These are phyloP conservation scores for Rhizoctonia solani DNA, from an alignment of 1,284 basidiomycete species.

Conservation along the genomic window DNA sequence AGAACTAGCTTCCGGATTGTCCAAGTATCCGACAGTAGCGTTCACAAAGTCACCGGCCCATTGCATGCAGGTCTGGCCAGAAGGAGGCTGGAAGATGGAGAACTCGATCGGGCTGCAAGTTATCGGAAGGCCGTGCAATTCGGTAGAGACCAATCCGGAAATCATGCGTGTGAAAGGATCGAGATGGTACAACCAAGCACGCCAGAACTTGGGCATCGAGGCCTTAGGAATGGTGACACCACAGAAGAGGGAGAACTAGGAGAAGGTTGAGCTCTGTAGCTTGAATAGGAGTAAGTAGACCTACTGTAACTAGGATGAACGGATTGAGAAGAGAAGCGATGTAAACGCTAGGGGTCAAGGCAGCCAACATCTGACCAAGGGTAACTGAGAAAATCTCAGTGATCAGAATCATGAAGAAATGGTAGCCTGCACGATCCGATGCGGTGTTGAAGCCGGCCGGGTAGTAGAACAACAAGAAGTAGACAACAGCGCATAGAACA, in stretches of 20 bases:
- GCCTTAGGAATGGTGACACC: slow-evolving; percentile 67
- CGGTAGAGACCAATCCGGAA: slow-evolving; percentile 75
- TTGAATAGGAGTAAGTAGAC: background rate
- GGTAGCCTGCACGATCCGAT: slow-evolving; percentile 69
- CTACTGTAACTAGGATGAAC: slow-evolving; percentile 34
- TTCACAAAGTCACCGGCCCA: slow-evolving; percentile 73
- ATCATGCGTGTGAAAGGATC: slow-evolving; percentile 66
- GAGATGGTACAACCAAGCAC: slow-evolving; percentile 69
- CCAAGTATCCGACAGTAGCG: slow-evolving; percentile 74
- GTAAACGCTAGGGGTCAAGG: slow-evolving; percentile 73
- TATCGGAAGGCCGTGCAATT: slow-evolving; percentile 74
- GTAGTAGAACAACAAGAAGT: slow-evolving; percentile 65
- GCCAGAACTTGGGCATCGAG: slow-evolving; percentile 68
- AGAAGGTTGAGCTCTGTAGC: slow-evolving; percentile 79
- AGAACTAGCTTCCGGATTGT: slow-evolving; percentile 65
- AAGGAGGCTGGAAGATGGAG: slow-evolving; percentile 69
- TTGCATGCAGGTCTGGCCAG: slow-evolving; percentile 70
- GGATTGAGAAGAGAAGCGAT: slow-evolving; percentile 41
- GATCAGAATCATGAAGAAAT: slow-evolving; percentile 70
- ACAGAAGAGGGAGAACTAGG: slow-evolving; percentile 77
- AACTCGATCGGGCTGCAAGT: slow-evolving; percentile 71
- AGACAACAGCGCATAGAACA: slow-evolving; percentile 69
- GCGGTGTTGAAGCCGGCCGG: slow-evolving; percentile 76
- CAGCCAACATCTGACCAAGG: slow-evolving; percentile 58
- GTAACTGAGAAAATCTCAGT: slow-evolving; percentile 33